Conservation (phyloP, 1,284 basidiomycete genomes). For the Boletellus sp. region DNA sequence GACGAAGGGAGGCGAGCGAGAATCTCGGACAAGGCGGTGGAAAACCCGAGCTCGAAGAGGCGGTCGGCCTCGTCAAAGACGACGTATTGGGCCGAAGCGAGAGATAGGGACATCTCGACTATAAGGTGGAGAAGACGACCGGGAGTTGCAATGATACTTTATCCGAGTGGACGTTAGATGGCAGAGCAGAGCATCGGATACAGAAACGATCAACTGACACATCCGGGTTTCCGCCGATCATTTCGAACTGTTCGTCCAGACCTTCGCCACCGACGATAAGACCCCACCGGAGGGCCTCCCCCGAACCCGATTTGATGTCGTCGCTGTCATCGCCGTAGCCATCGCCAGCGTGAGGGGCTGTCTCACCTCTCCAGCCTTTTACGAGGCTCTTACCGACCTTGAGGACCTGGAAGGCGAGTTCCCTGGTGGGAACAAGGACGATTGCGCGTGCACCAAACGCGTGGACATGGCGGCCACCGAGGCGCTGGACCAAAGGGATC, state of each 20-base stretch:
- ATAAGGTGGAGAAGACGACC: slow-evolving; percentile 93
- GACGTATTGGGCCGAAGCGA: slow-evolving; percentile 85
- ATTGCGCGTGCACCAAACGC: slow-evolving; percentile 85
- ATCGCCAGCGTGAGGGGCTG: slow-evolving; percentile 60
- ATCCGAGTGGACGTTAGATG: slow-evolving; percentile 10
- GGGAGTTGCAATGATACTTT: slow-evolving; percentile 93
- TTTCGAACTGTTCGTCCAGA: slow-evolving; percentile 94
- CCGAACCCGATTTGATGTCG: slow-evolving; percentile 44
- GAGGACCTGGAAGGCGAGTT: slow-evolving; percentile 91
- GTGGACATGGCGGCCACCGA: slow-evolving; percentile 78
- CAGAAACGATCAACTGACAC: slow-evolving; percentile 56
- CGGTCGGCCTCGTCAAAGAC: slow-evolving; percentile 99
- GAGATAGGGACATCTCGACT: slow-evolving; percentile 95
- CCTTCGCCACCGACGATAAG: slow-evolving; percentile 95
- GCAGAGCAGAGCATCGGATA: slow-evolving; percentile 2
- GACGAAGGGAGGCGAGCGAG: slow-evolving; percentile 81
- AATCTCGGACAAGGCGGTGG: slow-evolving; percentile 88
- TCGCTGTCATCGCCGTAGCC: slow-evolving; percentile 49
- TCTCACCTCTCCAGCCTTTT: slow-evolving; percentile 66
- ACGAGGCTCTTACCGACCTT: slow-evolving; percentile 93
- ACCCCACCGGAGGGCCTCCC: slow-evolving; percentile 83
- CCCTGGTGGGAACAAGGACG: slow-evolving; percentile 89
- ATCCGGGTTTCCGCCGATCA: slow-evolving; percentile 93
- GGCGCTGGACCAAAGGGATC: slow-evolving; percentile 85
- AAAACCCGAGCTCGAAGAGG: slow-evolving; percentile 97